phyloP scores from a whole-genome alignment of 1,284 basidiomycete genomes.

The Ustilago sp. region DNA sequence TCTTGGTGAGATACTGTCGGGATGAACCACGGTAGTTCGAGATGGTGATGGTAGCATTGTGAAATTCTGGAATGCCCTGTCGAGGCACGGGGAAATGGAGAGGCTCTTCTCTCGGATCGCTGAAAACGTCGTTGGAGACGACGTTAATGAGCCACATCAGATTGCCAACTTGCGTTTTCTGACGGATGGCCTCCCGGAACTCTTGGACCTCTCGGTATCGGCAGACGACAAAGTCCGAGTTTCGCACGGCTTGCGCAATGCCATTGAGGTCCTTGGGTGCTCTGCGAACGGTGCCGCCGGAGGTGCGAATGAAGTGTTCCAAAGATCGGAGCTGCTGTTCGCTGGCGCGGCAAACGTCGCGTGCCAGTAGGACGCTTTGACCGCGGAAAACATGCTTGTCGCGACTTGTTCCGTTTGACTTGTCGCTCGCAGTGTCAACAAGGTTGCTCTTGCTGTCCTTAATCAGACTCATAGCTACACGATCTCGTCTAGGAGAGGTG shows the following conservation, averaged over 20 bases:
- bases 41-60: slow-evolving; percentile 79
- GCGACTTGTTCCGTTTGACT: slow-evolving; percentile 9
- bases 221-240: slow-evolving; percentile 79
- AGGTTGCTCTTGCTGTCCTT: slow-evolving; percentile 1
- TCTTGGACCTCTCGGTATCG: slow-evolving; percentile 77
- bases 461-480: slow-evolving; percentile 33
- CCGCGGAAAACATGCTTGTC: slow-evolving; percentile 32
- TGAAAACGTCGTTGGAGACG: slow-evolving; percentile 75
- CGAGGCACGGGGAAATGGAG: slow-evolving; percentile 75
- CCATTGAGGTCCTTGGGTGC: slow-evolving; percentile 44
- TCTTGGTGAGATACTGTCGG: slow-evolving; percentile 84
- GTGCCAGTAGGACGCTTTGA: slow-evolving; percentile 49
- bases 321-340: slow-evolving; percentile 67
- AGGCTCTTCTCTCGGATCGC: slow-evolving; percentile 77
- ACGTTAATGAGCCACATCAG: slow-evolving; percentile 85
- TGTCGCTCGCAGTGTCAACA: background rate
- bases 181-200: slow-evolving; percentile 78
- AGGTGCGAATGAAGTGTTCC: slow-evolving; percentile 65
- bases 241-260: slow-evolving; percentile 53
- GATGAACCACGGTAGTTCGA: slow-evolving; percentile 87
- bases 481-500: slow-evolving; percentile 41
- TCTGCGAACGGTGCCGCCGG: slow-evolving; percentile 39
- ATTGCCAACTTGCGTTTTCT: slow-evolving; percentile 78
- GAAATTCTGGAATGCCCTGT: slow-evolving; percentile 68
- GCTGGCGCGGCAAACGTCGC: slow-evolving; percentile 52